These are phyloP conservation scores for Fusarium nelsonii DNA, from an alignment of 2,329 filamentous ascomycete genomes.

Conservation along the genomic window DNA sequence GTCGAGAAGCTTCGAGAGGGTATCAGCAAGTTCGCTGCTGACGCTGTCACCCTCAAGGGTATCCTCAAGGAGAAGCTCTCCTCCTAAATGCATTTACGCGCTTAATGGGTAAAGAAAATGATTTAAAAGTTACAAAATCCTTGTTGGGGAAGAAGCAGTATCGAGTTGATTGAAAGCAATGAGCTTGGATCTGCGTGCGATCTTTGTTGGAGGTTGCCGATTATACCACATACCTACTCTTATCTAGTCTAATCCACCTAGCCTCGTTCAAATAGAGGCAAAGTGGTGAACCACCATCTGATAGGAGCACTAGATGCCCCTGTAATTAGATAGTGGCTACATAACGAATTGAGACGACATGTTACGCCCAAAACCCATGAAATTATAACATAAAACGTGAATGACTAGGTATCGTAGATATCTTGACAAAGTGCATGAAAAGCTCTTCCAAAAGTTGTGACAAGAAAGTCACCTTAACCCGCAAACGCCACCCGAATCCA, in stretches of 20 bases:
- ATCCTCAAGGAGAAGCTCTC: constrained; percentile 89
- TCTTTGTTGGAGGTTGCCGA: constrained; percentile 28
- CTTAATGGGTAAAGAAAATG: constrained; percentile 24
- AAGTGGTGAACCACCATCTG: constrained; percentile 14
- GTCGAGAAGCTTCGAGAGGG: constrained; percentile 99
- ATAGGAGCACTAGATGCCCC: background rate
- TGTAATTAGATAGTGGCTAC: constrained; percentile 25
- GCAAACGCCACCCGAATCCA: constrained; percentile 31
- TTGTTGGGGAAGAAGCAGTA: constrained; percentile 14
- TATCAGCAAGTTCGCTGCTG: constrained; percentile 99
- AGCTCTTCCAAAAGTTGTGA: constrained; percentile 9
- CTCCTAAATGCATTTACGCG: constrained; percentile 53
- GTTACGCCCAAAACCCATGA: constrained; percentile 7
- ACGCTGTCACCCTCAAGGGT: constrained; percentile 92
- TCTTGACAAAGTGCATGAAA: background rate
- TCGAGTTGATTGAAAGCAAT: constrained; percentile 19
- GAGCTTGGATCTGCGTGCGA: constrained; percentile 13
- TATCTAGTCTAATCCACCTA: constrained; percentile 5
- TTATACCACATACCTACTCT: constrained; percentile 41
- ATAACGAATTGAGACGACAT: constrained; percentile 35
- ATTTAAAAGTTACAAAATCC: constrained; percentile 37
- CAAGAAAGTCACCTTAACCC: constrained; percentile 10
- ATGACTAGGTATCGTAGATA: background rate
- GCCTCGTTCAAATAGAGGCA: constrained; percentile 1
- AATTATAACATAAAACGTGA: background rate